Evolutionary conservation across 805 yeast species (phyloP), one percentile per base, ranked within the genome.

Genomic region (Candida nemodendra): DNA sequence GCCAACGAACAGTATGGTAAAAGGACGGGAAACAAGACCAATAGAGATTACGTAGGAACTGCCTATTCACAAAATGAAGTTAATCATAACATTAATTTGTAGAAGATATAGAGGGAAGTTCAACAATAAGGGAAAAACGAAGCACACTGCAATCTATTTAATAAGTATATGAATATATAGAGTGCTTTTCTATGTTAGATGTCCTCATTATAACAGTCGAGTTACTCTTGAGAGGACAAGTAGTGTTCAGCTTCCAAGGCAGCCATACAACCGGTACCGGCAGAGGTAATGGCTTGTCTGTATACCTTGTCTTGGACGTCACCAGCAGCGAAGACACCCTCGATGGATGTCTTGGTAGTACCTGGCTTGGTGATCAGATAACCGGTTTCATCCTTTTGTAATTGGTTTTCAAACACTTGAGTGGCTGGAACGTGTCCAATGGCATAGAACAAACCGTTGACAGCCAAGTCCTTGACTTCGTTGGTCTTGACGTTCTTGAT

Each of bases 231-330:
- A 29, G 61, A 39, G 31, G 91, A 69, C 45, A 90, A 62, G 64
- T 74, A 84, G 64, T 79, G 83, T 71, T 90, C 97, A 59, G 91
- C 87, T 57, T 93, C 98, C 45, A 93, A 76, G 44, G 95, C 99
- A 56, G 99, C 99, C 97, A 90, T 91, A 76, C 99, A 93, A 48
- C 99, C 99, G 47, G 96, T 77, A 60, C 99, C 99, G n/a, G 99
- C 99, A 64, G 97, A 89, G 28, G 99, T 93, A 61, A 93, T 88
- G 42, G 99, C 99, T 73, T 93, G 99, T 80, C 99, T 87, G 69
- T 91, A 93, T 63, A 78, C 79, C 66, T 87, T 83, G 69, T 93
- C 99, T 69, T 93, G 99, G 41, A 93, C 99, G 61, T 93, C 99
- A 69, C 99, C 99, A 43, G 99, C 99, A 44, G 99, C 99, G 54